Evolutionary conservation across 73 alveolate genomes (phyloP), one percentile per base, ranked within the genome.

Genomic region (Loxodes magnus): DNA sequence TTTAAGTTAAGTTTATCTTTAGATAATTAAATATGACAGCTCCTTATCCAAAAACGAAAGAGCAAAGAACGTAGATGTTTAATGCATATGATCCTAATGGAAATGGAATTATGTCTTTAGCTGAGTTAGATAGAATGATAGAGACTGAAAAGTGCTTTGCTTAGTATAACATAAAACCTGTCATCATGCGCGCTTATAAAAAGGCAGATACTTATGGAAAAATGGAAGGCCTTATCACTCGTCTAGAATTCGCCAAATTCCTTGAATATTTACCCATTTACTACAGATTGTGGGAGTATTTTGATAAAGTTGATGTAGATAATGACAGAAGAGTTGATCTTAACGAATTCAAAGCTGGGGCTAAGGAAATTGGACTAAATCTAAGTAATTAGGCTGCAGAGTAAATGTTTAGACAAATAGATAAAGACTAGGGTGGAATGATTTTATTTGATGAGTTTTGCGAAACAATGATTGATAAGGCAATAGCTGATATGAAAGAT

Each of bases 171-270:
- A 4, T 4, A 21, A 37, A 37, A 9, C 4, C 4, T 4, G 50
- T 37, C 5, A 37, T 37, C 50, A 37, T 37, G 50, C 12, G 50
- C 12, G 50, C 50, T 25, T 37, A 37, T 25, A 37, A 37, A 9
- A 37, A 37, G 50, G 50, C 50, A 5, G 50, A 37, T 25, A 9
- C 12, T 5, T 37, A 37, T 25, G 50, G 50, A 4, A 9, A 9
- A 9, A 4, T 5, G 17, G 50, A 37, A 9, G 50, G 50, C 50
- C 50, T 37, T 9, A 4, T 37, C 50, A 37, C 4, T 9, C 12
- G 50, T 21, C 12, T 14, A 9, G 50, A 37, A 25, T 37, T 37
- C 50, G 17, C 28, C 12, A 37, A 37, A 9, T 37, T 37, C 50
- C 4, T 37, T 9, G 50, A 37, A 25, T 37, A 14, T 25, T 25